Base-by-base conservation (phyloP, 2,329 filamentous ascomycete genomes). In the Beauveria scarabaeidicola region DNA sequence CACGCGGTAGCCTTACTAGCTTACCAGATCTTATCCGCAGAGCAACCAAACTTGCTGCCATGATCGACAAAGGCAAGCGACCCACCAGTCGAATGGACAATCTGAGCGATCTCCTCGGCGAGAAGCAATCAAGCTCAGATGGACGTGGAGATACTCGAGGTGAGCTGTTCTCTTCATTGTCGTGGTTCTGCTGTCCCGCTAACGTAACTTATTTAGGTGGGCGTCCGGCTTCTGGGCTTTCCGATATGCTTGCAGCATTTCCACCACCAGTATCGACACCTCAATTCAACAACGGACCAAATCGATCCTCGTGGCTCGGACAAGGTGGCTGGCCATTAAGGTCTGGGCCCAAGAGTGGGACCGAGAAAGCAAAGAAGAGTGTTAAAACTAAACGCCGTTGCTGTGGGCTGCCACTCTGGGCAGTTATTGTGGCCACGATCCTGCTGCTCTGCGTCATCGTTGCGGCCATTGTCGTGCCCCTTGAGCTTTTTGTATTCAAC, bases 11-110 rank as follows among this genome's bases (percentile, higher is more conserved):
- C 70, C 78, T 96, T 63, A 97, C 94, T 1, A 97, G 92, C 73
- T 77, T 99, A 61, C 89, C 92, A 0, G 94, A 97, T 70, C 77
- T 99, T 62, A 97, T 99, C 65, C 82, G 85, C 67, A 84, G 94
- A 66, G 94, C 94, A 11, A 97, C 93, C 0, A 85, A 85, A 64
- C 77, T 97, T 41, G 93, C 92, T 17, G 84, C 90, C 0, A 91
- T 96, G 73, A 86, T 99, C 61, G 93, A 97, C 67, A 86, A 86
- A 64, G 93, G 93, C 13, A 87, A 77, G 63, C 76, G 84, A 64
- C 84, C 84, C 29, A 82, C 77, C 23, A 87, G 84, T 66, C 78
- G 80, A 17, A 74, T 84, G 52, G 79, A 82, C 46, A 78, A 81
- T 21, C 68, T 85, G 15, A 74, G 74, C 44, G 78, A 80, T 62